Evolutionary conservation across 2,329 filamentous ascomycete species (phyloP).

Genomic region (Simplicillium sp.): DNA sequence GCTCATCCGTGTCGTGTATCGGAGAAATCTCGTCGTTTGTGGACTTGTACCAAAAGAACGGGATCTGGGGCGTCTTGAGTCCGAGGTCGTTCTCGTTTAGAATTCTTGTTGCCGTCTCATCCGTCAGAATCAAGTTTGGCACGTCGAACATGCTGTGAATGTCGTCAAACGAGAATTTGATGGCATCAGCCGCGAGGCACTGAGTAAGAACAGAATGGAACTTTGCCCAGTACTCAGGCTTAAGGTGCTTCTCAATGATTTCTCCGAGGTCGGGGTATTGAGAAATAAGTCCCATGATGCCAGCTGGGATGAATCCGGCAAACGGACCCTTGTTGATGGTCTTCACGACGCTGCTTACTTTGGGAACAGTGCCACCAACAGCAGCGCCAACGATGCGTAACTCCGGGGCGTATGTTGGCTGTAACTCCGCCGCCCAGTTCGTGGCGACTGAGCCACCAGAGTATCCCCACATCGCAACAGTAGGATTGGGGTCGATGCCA

Average conservation of each 20-base stretch:
- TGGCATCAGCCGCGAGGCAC: slow-evolving; percentile 7
- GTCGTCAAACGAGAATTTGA: background rate
- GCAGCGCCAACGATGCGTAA: background rate
- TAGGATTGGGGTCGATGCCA: slow-evolving; percentile 16
- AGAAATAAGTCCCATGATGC: slow-evolving; percentile 1
- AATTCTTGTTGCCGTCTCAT: background rate
- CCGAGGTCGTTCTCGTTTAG: slow-evolving; percentile 1
- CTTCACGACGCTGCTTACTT: background rate
- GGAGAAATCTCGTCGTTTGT: slow-evolving; percentile 1
- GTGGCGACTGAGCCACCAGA: slow-evolving; percentile 3
- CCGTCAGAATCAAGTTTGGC: background rate
- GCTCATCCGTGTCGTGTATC: background rate
- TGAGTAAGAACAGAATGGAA: slow-evolving; percentile 11
- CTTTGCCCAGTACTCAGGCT: slow-evolving; percentile 12
- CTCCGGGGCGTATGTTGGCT: slow-evolving; percentile 3
- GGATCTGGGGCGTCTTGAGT: slow-evolving; percentile 1
- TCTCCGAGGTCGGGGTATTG: slow-evolving; percentile 1
- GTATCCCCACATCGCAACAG: slow-evolving; percentile 28
- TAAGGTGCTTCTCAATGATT: background rate
- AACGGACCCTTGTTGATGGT: slow-evolving; percentile 1
- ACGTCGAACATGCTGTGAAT: slow-evolving; percentile 4
- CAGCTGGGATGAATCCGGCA: slow-evolving; percentile 2
- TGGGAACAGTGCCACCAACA: slow-evolving; percentile 1
- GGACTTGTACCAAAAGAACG: slow-evolving; percentile 5
- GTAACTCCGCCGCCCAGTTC: slow-evolving; percentile 4